phyloP scores from a whole-genome alignment of 305 asterid genomes.

The Caryopteris hybrid region DNA sequence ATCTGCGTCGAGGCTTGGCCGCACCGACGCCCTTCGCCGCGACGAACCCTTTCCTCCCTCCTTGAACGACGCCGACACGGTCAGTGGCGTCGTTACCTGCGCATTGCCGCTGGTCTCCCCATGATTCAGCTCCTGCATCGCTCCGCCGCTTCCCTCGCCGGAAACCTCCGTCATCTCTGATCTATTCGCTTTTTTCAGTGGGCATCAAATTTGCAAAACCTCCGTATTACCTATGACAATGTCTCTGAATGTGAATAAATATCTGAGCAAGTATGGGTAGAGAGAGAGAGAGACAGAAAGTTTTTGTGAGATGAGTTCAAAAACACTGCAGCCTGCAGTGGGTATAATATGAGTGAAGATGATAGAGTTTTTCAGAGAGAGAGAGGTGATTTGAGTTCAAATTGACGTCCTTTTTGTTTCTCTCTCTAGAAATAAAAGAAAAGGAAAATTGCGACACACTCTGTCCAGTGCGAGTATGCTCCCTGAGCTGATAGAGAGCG shows the following conservation, averaged over 20 bases:
- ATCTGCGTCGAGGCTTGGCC: slow-evolving; percentile 90
- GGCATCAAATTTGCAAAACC: slow-evolving; percentile 45
- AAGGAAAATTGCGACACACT: not conserved
- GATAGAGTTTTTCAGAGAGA: slow-evolving; percentile 30
- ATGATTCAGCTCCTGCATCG: slow-evolving; percentile 40
- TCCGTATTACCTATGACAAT: slow-evolving; percentile 12
- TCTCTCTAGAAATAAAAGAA: slow-evolving; percentile 19
- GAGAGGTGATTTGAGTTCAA: slow-evolving; percentile 30
- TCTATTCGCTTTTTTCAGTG: slow-evolving; percentile 40
- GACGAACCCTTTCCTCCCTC: slow-evolving; percentile 57
- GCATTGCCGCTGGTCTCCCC: slow-evolving; percentile 57
- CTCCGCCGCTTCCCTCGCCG: slow-evolving; percentile 58
- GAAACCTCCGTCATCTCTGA: slow-evolving; percentile 83
- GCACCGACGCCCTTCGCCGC: slow-evolving; percentile 74
- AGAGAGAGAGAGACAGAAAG: slow-evolving; percentile 15
- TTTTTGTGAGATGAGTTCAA: slow-evolving; percentile 28
- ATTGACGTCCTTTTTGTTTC: slow-evolving; percentile 22
- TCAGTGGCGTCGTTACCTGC: slow-evolving; percentile 44
- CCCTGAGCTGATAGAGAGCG: slow-evolving; percentile 13
- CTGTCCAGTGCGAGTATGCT: slow-evolving; percentile 12
- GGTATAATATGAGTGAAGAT: slow-evolving; percentile 36
- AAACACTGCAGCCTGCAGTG: slow-evolving; percentile 32
- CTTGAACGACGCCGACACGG: slow-evolving; percentile 70
- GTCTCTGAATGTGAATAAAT: slow-evolving; percentile 17
- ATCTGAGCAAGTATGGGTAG: slow-evolving; percentile 10